Evolutionary conservation across 2,329 filamentous ascomycete genomes (phyloP), one percentile per base, ranked within the genome.

Genomic region (Neofusicoccum cordaticola): DNA sequence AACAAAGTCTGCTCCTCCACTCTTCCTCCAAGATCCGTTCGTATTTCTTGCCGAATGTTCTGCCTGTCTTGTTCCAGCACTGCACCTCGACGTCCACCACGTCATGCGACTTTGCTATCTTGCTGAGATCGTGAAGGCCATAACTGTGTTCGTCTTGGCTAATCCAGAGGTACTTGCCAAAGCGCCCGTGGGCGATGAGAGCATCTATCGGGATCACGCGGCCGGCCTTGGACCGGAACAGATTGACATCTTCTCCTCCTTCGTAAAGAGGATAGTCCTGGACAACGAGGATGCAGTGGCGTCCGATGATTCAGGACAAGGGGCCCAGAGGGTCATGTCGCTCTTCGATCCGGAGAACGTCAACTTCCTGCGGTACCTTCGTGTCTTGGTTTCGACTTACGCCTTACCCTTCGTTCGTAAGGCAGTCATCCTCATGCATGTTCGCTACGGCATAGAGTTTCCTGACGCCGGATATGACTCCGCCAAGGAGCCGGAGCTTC

Each of bases 341-440:
- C 51, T 64, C 17, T 64, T 64, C 42, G 42, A 64, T 9, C 27
- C 44, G 3, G 45, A 62, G n/a, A 69, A 75, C 37, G 66, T 68
- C 7, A 71, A 72, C 22, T 76, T 76, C 62, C 68, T 76, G 19
- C 72, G 71, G 60, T 72, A 74, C 67, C 74, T 80, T 8, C 71
- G 78, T 7, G 73, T 71, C 13, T 70, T 83, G 66, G 84, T 92
- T 27, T 87, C 88, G 67, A 93, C 90, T 71, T 99, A 98, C 72
- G 92, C 93, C 3, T 83, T 97, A n/a, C 84, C 88, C 0, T 99
- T 97, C 80, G 82, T 99, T 44, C 90, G 95, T 66, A 99, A 99
- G 79, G 84, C 85, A 7, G 85, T 88, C 50, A 86, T 99, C 53
- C 86, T 98, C 42, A 86, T 98, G 68, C 89, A 98, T 74, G 89